Evolutionary conservation across 306 rosid genomes (phyloP).

Genomic region (Elaeagnus macrophylla): DNA sequence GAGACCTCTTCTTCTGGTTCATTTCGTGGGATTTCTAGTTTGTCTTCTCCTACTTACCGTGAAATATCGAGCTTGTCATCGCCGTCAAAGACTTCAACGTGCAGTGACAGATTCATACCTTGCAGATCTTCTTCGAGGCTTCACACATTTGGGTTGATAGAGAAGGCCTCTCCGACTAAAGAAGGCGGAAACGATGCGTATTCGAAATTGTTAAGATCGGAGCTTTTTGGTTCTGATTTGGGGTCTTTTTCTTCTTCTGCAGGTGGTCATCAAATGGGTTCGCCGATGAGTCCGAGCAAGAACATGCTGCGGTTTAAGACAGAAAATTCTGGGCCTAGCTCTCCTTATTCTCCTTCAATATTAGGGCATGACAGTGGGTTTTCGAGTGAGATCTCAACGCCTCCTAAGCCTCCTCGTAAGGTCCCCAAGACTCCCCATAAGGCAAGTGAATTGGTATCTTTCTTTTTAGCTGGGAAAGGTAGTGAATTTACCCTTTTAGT

Average conservation of each 20-base stretch:
- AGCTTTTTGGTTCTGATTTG: constrained; percentile 90
- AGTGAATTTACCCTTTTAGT: too few relatives aligned
- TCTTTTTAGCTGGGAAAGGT: too few relatives aligned
- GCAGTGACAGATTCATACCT: constrained; percentile 95
- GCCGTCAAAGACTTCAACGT: constrained; percentile 44
- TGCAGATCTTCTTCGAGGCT: constrained; percentile 93
- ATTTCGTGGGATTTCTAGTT: constrained; percentile 38
- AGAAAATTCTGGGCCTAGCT: constrained; percentile 58
- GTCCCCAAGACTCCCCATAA: constrained; percentile 97
- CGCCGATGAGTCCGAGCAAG: constrained; percentile 80
- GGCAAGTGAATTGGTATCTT: constrained; percentile 23
- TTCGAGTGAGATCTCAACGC: constrained; percentile 51
- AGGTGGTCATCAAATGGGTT: constrained; percentile 27
- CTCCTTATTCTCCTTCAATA: constrained; percentile 74
- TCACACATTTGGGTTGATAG: constrained; percentile 73
- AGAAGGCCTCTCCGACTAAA: constrained; percentile 71
- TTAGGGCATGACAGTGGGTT: constrained; percentile 43
- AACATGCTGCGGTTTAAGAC: constrained; percentile 90
- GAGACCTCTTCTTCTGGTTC: constrained; percentile 47
- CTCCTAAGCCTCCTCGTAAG: constrained; percentile 93
- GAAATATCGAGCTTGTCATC: neutral
- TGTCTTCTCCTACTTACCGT: constrained; percentile 13
- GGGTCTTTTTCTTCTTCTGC: constrained; percentile 59
- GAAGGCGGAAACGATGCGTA: constrained; percentile 84
- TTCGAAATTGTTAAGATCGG: constrained; percentile 58